Conservation (phyloP, 2,329 filamentous ascomycete genomes). For the Colletotrichum orbiculare region DNA sequence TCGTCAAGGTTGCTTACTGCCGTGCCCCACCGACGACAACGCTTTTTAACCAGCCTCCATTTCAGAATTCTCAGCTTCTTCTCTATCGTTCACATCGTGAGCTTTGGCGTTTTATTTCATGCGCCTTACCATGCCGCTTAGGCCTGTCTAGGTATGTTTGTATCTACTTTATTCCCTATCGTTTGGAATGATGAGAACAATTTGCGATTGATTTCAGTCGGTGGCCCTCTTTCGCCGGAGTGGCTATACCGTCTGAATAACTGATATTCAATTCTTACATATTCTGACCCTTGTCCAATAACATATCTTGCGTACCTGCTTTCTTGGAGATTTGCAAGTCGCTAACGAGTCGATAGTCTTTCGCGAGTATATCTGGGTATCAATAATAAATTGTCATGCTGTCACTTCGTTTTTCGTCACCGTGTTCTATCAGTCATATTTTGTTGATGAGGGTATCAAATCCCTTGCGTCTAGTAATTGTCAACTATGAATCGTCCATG, state of each 20-base stretch:
- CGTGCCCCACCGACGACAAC: conserved; percentile 26
- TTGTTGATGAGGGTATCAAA: no score
- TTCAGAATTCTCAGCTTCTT: neutral
- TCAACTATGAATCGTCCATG: neutral
- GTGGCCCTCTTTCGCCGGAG: conserved; percentile 92
- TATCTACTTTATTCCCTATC: conserved; percentile 26
- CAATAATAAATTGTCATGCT: no score
- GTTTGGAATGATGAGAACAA: conserved; percentile 86
- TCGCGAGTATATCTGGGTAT: neutral
- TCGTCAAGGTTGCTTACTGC: neutral
- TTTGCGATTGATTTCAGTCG: conserved; percentile 96
- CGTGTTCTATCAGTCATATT: no score
- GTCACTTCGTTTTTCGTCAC: no score
- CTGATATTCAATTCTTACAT: conserved; percentile 99
- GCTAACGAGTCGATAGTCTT: conserved; percentile 26
- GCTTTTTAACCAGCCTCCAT: conserved; percentile 26
- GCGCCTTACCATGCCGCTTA: neutral
- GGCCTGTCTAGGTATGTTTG: conserved; percentile 40
- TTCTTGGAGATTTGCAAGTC: neutral
- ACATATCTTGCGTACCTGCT: neutral
- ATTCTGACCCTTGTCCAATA: conserved; percentile 77
- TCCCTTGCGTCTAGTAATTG: no score
- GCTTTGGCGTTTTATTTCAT: no score
- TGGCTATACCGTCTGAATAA: conserved; percentile 78
- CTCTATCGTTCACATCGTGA: no score